Evolutionary conservation across 306 rosid species (phyloP).

Genomic region (Acacia melanoxylon): DNA sequence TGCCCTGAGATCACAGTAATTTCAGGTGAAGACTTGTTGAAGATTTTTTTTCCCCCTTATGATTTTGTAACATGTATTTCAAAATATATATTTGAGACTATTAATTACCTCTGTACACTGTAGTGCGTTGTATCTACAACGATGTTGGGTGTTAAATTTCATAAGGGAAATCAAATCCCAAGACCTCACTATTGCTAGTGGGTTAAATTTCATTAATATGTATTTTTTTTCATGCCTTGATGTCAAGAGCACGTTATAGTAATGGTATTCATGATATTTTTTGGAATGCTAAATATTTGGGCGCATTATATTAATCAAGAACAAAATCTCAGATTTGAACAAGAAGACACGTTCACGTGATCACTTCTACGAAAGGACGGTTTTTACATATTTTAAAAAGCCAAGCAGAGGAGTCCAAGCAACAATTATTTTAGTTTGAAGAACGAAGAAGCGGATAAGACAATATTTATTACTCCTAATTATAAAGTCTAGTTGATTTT

Average conservation of each 20-base stretch:
- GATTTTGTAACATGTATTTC: too few species aligned
- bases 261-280: too few species aligned
- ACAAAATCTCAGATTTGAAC: not conserved
- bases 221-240: not conserved
- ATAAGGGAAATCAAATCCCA: not conserved
- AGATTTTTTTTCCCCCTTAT: too few species aligned
- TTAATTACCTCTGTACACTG: too few species aligned
- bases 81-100: too few species aligned
- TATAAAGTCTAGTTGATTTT: too few species aligned
- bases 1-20: too few species aligned
- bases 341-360: not conserved
- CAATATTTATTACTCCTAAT: too few species aligned
- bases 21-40: too few species aligned
- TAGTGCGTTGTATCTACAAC: too few species aligned
- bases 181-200: not conserved
- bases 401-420: not conserved
- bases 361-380: not conserved
- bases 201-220: not conserved
- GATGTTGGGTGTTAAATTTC: not conserved
- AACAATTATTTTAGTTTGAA: not conserved
- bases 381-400: not conserved
- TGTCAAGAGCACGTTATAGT: not conserved
- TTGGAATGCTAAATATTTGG: not conserved
- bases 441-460: not conserved
- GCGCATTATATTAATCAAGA: not conserved